A percentile compares a stretch with the other conserved stretches of the same genome.
Evolutionary conservation across 495 filamentous ascomycete genomes (phyloP).

Genomic region (Chaetomium tenue): DNA sequence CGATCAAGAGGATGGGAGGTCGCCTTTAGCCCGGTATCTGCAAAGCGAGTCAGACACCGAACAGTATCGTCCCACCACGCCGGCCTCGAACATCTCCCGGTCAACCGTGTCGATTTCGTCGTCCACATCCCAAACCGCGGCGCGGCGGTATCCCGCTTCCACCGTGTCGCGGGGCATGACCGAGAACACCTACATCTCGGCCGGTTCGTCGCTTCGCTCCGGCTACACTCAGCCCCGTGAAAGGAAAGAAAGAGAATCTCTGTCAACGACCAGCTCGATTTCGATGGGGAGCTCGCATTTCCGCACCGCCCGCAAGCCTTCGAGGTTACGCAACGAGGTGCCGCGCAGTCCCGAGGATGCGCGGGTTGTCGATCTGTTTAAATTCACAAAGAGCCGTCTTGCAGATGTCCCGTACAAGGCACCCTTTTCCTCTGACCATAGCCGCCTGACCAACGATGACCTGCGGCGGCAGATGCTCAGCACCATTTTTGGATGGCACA

Average conservation of each 20-base stretch:
- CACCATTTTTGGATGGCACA: constrained; percentile 93
- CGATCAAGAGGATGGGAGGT: constrained; percentile 63
- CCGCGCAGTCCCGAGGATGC: constrained; percentile 60
- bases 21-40: constrained; percentile 64
- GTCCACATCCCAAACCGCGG: constrained; percentile 43
- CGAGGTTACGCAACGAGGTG: constrained; percentile 79
- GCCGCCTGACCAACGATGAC: constrained; percentile 73
- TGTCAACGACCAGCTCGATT: constrained; percentile 58
- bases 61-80: constrained; percentile 59
- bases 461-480: constrained; percentile 88
- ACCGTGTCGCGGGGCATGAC: constrained; percentile 51
- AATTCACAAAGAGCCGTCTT: constrained; percentile 65
- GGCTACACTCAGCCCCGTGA: constrained; percentile 38
- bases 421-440: constrained; percentile 59
- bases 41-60: constrained; percentile 53
- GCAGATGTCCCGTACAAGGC: constrained; percentile 77
- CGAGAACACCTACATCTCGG: constrained; percentile 62
- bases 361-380: constrained; percentile 64
- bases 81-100: constrained; percentile 61
- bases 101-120: constrained; percentile 61
- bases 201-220: constrained; percentile 55
- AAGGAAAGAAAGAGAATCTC: constrained; percentile 53
- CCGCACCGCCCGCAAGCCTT: constrained; percentile 61
- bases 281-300: constrained; percentile 61
- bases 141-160: constrained; percentile 43